Evolutionary conservation across 192 early-diverging fungal genomes (phyloP).

Genomic region (Phycomyces nitens): DNA sequence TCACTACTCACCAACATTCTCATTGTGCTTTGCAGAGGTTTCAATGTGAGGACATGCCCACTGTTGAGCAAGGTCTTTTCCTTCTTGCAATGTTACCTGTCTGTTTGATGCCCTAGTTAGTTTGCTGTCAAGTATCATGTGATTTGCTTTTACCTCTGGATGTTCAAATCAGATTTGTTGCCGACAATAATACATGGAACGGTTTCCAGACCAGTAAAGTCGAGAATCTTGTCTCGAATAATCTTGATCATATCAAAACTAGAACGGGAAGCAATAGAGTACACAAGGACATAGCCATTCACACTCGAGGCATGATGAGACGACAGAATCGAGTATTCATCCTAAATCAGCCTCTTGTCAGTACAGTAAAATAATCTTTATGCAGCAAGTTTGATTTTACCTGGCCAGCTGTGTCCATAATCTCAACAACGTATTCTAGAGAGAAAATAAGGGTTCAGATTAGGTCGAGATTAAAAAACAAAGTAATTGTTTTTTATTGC

Average conservation of each 20-base stretch:
- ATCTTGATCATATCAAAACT: constrained; percentile 89
- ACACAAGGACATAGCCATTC: constrained; percentile 93
- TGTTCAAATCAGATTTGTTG: constrained; percentile 87
- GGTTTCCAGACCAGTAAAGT: constrained; percentile 84
- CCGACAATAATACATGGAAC: constrained; percentile 90
- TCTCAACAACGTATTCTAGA: constrained; percentile 79
- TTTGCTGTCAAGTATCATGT: neutral
- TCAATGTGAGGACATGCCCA: constrained; percentile 89
- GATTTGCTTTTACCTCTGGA: constrained; percentile 45
- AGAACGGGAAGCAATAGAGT: constrained; percentile 80
- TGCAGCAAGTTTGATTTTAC: constrained; percentile 36
- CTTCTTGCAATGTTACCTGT: constrained; percentile 79
- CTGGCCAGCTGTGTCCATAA: constrained; percentile 96
- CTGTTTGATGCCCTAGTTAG: constrained; percentile 21
- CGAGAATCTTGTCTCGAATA: constrained; percentile 92
- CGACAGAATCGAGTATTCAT: constrained; percentile 93
- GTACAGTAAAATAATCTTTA: neutral
- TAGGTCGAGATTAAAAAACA: neutral
- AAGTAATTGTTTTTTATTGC: neutral
- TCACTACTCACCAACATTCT: constrained; percentile 75
- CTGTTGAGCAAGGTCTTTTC: constrained; percentile 67
- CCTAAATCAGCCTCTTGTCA: constrained; percentile 37
- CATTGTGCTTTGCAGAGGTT: constrained; percentile 87
- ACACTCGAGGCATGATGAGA: constrained; percentile 85
- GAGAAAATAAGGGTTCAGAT: neutral